Evolutionary conservation across 192 early-diverging fungal genomes (phyloP).

Genomic region (Coemansia umbellata): DNA sequence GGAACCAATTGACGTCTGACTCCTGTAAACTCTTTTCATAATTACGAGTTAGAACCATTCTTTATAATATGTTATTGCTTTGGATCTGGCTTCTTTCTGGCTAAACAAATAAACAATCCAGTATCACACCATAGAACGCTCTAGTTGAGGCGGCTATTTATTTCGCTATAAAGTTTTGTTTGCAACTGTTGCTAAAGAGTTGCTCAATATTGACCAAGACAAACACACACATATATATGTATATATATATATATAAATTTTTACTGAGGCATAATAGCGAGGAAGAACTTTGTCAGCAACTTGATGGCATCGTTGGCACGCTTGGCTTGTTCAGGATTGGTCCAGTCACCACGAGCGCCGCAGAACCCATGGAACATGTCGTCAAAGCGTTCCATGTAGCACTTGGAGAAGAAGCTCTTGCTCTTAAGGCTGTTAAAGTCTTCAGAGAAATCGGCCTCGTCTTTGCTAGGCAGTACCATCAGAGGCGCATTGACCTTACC

Average conservation of each 20-base stretch:
- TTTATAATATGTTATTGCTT: neutral
- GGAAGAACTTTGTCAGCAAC: constrained; percentile 52
- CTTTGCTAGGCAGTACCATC: constrained; percentile 58
- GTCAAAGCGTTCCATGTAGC: constrained; percentile 56
- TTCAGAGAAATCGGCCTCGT: constrained; percentile 51
- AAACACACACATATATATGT: too few species aligned
- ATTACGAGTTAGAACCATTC: neutral
- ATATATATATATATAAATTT: too few species aligned
- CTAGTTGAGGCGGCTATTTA: too few species aligned
- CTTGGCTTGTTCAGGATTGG: constrained; percentile 36
- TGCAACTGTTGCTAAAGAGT: too few species aligned
- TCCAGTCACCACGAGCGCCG: constrained; percentile 58
- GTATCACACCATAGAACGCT: too few species aligned
- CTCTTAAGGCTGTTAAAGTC: constrained; percentile 29
- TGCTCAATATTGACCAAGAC: too few species aligned
- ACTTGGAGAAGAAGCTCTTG: constrained; percentile 53
- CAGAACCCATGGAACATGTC: constrained; percentile 58
- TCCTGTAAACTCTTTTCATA: neutral
- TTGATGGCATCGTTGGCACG: constrained; percentile 55
- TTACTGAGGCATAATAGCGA: constrained; percentile 14
- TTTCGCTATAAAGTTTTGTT: too few species aligned
- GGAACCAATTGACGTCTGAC: constrained; percentile 55
- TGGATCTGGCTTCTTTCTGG: too few species aligned
- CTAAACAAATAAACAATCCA: neutral
- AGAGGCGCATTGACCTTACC: constrained; percentile 57